phyloP scores from a whole-genome alignment of 768 basidiomycete species.

The Hemileccinum impolitum region DNA sequence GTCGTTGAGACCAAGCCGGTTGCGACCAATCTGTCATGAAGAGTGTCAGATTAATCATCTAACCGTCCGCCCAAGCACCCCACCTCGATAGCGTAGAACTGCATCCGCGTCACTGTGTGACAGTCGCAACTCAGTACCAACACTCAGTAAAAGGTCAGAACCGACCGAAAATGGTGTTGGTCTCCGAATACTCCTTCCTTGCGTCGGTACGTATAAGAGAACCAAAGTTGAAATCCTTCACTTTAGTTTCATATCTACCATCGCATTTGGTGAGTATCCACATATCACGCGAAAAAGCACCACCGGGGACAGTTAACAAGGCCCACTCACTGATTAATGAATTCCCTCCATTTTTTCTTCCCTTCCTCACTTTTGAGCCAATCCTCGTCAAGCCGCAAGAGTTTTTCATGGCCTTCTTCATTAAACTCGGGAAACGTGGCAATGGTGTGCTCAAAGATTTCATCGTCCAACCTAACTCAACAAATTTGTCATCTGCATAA shows the following conservation, averaged over 20 bases:
- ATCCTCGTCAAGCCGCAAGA: constrained; percentile 76
- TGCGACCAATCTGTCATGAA: constrained; percentile 74
- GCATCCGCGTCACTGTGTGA: constrained; percentile 21
- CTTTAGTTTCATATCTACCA: constrained; percentile 78
- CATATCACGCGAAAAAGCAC: neutral
- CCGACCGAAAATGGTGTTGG: constrained; percentile 92
- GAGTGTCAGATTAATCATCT: neutral
- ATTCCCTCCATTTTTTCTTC: constrained; percentile 89
- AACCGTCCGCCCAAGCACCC: constrained; percentile 12
- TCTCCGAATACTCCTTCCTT: constrained; percentile 79
- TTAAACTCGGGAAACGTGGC: constrained; percentile 78
- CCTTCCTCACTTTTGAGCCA: constrained; percentile 86
- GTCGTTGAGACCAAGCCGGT: constrained; percentile 88
- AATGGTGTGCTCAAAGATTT: constrained; percentile 78
- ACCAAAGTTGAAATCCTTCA: constrained; percentile 96
- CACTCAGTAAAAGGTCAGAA: neutral
- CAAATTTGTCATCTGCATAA: constrained; percentile 11
- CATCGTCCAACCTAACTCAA: constrained; percentile 74
- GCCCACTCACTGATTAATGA: constrained; percentile 64
- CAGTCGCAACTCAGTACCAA: constrained; percentile 9
- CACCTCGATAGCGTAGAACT: constrained; percentile 95
- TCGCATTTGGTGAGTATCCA: constrained; percentile 5
- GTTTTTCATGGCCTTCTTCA: constrained; percentile 42
- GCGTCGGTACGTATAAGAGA: constrained; percentile 85
- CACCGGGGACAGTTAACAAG: neutral